Base-by-base conservation (phyloP, 2,329 filamentous ascomycete genomes). In the Pyricularia pennisetigena region DNA sequence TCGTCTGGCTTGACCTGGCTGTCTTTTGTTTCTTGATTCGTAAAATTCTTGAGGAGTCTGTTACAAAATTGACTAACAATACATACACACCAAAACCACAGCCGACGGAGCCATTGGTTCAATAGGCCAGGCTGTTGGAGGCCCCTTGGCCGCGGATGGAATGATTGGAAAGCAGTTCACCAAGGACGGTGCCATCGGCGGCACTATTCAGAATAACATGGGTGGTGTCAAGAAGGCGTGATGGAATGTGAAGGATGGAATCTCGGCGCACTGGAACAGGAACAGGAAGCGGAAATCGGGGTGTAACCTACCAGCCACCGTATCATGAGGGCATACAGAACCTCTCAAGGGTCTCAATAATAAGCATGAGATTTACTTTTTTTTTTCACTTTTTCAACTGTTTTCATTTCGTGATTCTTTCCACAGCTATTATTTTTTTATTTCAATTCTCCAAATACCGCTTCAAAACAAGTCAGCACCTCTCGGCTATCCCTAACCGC, bases 81-180 rank as follows among this genome's bases (percentile, higher is more conserved):
- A 26, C 8, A 61, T 12, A 26, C 8, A 35, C 20, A 24, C 16
- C n/a, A 24, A 26, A 23, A 61, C 23, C 23, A 26, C 57, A 61
- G 57, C n/a, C 14, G 24, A 61, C 24, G 57, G 57, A 24, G 57
- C 57, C 3, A 61, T 61, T 26, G 57, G 57, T 24, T 80, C 82
- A 12, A 76, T 80, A 2, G 83, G 80, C 0, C 77, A 85, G 74
- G 80, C 79, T 69, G 76, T 87, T 8, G 84, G 85, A 0, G 82
- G 82, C 0, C 82, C 82, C 0, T 73, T 85, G 30, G 77, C 75
- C 54, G 83, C 84, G 71, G 82, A 86, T 2, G 84, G 85, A 0
- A 72, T 79, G 9, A 80, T 87, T 68, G 85, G 85, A 24, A 83
- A 82, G 68, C 83, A 85, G 70, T 88, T 87, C 71, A 86, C 84